Evolutionary conservation across 345 rosid species (phyloP), one percentile per base, ranked within the genome.

Genomic region (Eucalyptus tenuipes): DNA sequence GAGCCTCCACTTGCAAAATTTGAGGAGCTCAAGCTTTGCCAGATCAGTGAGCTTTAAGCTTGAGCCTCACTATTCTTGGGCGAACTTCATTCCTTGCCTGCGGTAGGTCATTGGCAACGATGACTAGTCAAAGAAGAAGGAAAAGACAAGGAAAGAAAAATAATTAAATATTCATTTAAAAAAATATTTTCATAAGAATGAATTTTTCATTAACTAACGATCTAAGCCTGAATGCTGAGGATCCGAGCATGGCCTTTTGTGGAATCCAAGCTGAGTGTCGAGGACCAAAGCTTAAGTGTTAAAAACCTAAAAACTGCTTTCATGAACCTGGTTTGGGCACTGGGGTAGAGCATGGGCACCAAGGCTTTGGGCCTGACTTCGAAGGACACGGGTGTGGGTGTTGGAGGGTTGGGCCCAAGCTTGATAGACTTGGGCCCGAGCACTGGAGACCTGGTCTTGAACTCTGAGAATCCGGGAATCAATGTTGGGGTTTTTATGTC

Each of bases 321-420:
- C 29, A 24, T 5, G 6, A 29, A 55, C 29, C 11, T 55, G 1
- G 13, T 24, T 55, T 0, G 6, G 3, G 29, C 24, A 13, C 6
- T 0, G 1, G 29, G 61, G 4, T 24, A 24, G 29, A 22, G 61
- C 2, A 12, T 0, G 1, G 6, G 29, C 29, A 55, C 29, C 13
- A 55, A 24, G 3, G 61, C 61, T 24, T 55, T 55, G 13, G 61
- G 61, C 61, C 2, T 4, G 29, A 24, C 61, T 24, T 55, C 3
- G 5, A 55, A 22, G 61, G 13, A 55, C 61, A 55, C 1, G 1
- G 12, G 61, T 22, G 29, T 55, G 13, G 61, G 13, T 55, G 29
- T 55, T 24, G 61, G 61, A 24, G 61, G 61, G 6, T 24, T 0
- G 3, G 3, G 20, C 61, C 11, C 3, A 0, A 1, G 3, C 61